phyloP scores from a whole-genome alignment of 139 green algal genomes.

The Spirogloea muscicola region DNA sequence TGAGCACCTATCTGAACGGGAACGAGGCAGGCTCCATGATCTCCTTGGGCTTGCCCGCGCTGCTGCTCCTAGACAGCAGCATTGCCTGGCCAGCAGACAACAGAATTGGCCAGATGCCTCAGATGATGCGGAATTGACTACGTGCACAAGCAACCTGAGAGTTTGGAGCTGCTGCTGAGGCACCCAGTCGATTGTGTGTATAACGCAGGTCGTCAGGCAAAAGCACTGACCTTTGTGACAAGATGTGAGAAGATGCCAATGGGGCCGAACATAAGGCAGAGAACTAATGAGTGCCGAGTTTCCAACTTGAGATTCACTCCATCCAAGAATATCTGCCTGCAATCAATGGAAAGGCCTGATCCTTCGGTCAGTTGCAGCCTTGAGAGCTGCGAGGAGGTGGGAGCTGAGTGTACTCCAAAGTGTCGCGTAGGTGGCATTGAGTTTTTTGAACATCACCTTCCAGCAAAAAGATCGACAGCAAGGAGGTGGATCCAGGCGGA shows the following conservation, averaged over 20 bases:
- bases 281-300: slow-evolving; percentile 63
- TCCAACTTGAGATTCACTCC: slow-evolving; percentile 55
- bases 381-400: neutral
- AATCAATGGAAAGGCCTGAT: neutral
- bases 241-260: slow-evolving; percentile 71
- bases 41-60: no score
- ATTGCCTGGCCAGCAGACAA: no score
- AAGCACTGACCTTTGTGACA: slow-evolving; percentile 36
- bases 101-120: no score
- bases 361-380: neutral
- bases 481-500: slow-evolving; percentile 76
- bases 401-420: neutral
- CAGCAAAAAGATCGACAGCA: slow-evolving; percentile 75
- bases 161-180: no score
- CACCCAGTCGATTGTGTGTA: no score
- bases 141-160: no score
- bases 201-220: no score
- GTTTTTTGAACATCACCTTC: slow-evolving; percentile 46
- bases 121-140: no score
- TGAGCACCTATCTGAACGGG: no score
- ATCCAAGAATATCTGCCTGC: slow-evolving; percentile 66
- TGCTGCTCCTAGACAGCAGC: no score
- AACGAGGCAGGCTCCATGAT: no score
- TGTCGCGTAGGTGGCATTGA: neutral
- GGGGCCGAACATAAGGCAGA: slow-evolving; percentile 89